Evolutionary conservation across 805 yeast species (phyloP).

Genomic region (Cyberlindnera euphorbiiphila): DNA sequence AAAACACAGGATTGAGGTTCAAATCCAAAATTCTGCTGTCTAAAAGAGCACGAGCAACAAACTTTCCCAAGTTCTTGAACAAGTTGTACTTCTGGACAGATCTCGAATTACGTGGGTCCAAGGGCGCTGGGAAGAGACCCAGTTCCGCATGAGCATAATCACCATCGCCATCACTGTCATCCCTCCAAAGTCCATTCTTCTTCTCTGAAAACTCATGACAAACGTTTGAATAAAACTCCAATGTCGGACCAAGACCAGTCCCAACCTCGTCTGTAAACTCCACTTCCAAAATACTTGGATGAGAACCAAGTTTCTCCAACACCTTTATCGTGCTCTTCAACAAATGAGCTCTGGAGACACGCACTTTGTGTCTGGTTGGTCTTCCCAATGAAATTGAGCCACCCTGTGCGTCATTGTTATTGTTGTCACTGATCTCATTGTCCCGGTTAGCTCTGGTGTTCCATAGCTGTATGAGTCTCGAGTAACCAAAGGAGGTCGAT

Average conservation of each 20-base stretch:
- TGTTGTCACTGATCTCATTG: constrained; percentile 34
- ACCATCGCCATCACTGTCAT: constrained; percentile 21
- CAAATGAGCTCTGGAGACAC: constrained; percentile 66
- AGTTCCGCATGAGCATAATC: constrained; percentile 37
- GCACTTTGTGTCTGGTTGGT: constrained; percentile 71
- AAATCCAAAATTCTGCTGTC: constrained; percentile 89
- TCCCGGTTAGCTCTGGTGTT: constrained; percentile 45
- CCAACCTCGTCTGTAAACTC: constrained; percentile 91
- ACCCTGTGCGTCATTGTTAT: constrained; percentile 24
- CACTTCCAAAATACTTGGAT: constrained; percentile 80
- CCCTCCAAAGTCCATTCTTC: constrained; percentile 67
- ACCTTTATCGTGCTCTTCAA: constrained; percentile 78
- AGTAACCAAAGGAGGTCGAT: constrained; percentile 87
- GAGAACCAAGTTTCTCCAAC: constrained; percentile 66
- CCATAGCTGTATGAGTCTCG: constrained; percentile 79
- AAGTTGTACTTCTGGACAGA: constrained; percentile 43
- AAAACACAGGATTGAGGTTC: constrained; percentile 66
- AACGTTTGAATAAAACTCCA: constrained; percentile 83
- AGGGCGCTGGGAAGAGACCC: constrained; percentile 77
- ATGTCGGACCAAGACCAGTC: constrained; percentile 94
- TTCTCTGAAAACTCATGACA: constrained; percentile 68
- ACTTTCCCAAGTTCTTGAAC: constrained; percentile 71
- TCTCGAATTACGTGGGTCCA: constrained; percentile 31
- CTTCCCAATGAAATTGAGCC: constrained; percentile 52
- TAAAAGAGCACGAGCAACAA: constrained; percentile 79